Percentiles rank a stretch among this genome's conserved stretches.
Evolutionary conservation across 2,329 filamentous ascomycete species (phyloP).

Genomic region (Aspergillus pseudonomiae): DNA sequence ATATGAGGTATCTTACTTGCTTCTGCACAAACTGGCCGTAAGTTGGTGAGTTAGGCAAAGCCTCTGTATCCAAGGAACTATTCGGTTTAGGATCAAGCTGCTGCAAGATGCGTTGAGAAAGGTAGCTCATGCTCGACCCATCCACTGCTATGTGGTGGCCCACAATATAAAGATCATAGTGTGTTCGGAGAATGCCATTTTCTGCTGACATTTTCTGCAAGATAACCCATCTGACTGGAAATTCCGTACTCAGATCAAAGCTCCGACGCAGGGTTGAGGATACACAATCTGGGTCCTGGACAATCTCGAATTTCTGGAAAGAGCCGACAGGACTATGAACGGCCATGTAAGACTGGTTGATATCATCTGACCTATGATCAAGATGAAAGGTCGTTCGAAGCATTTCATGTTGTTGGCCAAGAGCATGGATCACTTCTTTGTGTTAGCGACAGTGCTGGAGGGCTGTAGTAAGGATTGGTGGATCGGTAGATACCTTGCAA

Average conservation of each 20-base stretch:
- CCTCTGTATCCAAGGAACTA: neutral
- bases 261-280: neutral
- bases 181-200: neutral
- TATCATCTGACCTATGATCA: neutral
- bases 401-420: neutral
- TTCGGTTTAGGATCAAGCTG: neutral
- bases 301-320: neutral
- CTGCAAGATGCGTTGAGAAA: neutral
- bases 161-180: neutral
- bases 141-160: neutral
- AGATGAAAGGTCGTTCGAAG: neutral
- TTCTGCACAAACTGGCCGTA: neutral
- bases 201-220: neutral
- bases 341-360: neutral
- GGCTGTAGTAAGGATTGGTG: neutral
- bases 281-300: neutral
- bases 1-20: neutral
- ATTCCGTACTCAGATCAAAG: neutral
- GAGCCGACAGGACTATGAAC: neutral
- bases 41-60: neutral
- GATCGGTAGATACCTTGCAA: neutral
- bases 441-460: neutral
- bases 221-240: neutral
- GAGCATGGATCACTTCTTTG: neutral
- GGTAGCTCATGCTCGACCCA: neutral